phyloP scores from a whole-genome alignment of 495 filamentous ascomycete genomes.

The Bacidia gigantensis region DNA sequence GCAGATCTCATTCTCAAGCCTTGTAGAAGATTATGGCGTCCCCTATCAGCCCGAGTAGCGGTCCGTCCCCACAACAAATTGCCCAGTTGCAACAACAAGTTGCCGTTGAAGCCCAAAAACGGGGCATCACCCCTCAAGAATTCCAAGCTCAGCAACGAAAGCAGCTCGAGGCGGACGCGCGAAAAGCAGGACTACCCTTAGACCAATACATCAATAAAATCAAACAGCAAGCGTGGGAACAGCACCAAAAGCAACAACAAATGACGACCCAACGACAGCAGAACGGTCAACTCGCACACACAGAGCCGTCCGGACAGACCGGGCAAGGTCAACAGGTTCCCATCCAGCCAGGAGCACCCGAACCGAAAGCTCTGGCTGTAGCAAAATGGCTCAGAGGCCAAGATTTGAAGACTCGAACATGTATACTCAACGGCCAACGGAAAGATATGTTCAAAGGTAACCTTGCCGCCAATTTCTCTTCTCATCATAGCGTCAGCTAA shows the following conservation, averaged over 20 bases:
- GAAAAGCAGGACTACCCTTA: conserved; percentile 46
- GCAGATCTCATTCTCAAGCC: too few relatives aligned
- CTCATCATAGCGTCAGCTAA: not conserved
- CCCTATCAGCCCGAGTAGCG: conserved; percentile 36
- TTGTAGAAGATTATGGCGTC: conserved; percentile 37
- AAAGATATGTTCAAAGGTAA: conserved; percentile 96
- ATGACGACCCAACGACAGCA: conserved; percentile 28
- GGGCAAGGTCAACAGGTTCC: conserved; percentile 35
- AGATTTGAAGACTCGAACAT: conserved; percentile 78
- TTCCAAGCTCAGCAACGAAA: conserved; percentile 49
- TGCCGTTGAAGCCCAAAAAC: conserved; percentile 57
- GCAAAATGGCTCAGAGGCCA: conserved; percentile 80
- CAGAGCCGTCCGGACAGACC: conserved; percentile 16
- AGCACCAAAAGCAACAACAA: conserved; percentile 34
- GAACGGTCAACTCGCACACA: conserved; percentile 24
- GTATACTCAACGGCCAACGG: conserved; percentile 87
- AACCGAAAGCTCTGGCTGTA: conserved; percentile 76
- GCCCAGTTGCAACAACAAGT: conserved; percentile 71
- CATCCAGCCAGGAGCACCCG: conserved; percentile 54
- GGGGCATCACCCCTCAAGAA: conserved; percentile 62
- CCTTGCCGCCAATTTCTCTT: not conserved
- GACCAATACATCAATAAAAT: conserved; percentile 52
- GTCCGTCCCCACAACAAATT: conserved; percentile 77
- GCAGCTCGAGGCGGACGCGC: conserved; percentile 46
- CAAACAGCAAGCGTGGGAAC: conserved; percentile 47